These are phyloP conservation scores for Stevia rebaudiana DNA, from an alignment of 140 eudicot species.

Conservation along the genomic window DNA sequence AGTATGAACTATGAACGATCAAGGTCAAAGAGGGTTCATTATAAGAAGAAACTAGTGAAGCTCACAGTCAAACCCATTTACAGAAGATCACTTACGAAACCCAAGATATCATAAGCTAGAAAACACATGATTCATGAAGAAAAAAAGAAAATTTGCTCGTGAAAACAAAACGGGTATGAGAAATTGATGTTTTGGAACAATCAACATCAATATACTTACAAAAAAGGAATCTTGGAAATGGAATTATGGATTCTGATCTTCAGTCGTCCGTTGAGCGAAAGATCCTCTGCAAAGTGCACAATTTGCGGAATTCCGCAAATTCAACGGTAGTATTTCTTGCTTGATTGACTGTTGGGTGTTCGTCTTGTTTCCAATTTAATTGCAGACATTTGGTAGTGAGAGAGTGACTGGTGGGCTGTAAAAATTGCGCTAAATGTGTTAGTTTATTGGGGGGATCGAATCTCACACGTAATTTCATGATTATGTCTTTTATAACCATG, in stretches of 20 bases:
- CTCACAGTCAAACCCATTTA: neutral
- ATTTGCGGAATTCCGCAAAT: constrained; percentile 20
- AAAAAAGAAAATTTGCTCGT: neutral
- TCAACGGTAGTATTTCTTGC: constrained; percentile 32
- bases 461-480: constrained; percentile 24
- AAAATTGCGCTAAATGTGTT: constrained; percentile 35
- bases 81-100: constrained; percentile 3
- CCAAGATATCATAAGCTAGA: constrained; percentile 15
- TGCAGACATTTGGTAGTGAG: constrained; percentile 36
- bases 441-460: constrained; percentile 22
- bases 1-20: neutral
- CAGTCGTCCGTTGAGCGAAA: constrained; percentile 12
- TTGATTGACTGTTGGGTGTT: constrained; percentile 35
- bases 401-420: constrained; percentile 47
- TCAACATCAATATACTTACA: constrained; percentile 12
- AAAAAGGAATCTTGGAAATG: constrained; percentile 14
- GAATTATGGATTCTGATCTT: constrained; percentile 1
- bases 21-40: too few species aligned
- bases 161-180: neutral
- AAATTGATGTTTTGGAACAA: constrained; percentile 3
- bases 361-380: constrained; percentile 24
- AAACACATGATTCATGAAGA: neutral
- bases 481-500: too few species aligned
- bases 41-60: too few species aligned
- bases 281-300: constrained; percentile 36